These are phyloP conservation scores for Penicillium sp. DNA, from an alignment of 2,329 filamentous ascomycete genomes.

Conservation along the genomic window DNA sequence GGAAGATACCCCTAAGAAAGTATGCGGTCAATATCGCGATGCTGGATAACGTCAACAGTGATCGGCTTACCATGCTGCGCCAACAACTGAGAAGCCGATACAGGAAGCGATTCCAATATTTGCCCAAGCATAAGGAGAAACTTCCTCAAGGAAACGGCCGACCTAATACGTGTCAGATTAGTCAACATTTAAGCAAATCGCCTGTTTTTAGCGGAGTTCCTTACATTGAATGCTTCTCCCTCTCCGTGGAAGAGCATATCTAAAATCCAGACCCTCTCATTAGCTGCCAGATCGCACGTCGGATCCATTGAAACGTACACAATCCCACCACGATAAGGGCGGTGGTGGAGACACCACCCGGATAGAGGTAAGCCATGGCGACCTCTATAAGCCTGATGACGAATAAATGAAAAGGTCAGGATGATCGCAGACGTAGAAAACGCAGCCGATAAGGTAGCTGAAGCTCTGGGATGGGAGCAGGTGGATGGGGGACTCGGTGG, in stretches of 20 bases:
- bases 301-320: constrained; percentile 57
- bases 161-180: constrained; percentile 54
- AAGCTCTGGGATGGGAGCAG: constrained; percentile 14
- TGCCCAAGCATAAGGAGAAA: constrained; percentile 94
- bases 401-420: constrained; percentile 20
- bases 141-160: constrained; percentile 87
- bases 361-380: constrained; percentile 70
- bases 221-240: constrained; percentile 92
- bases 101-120: constrained; percentile 86
- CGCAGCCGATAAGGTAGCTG: constrained; percentile 20
- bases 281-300: constrained; percentile 19
- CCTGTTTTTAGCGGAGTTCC: constrained; percentile 27
- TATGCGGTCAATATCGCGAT: constrained; percentile 1
- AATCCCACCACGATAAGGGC: constrained; percentile 71
- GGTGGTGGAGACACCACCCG: constrained; percentile 60
- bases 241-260: constrained; percentile 98
- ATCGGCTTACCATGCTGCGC: constrained; percentile 81
- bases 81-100: constrained; percentile 93
- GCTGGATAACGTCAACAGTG: not conserved
- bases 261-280: constrained; percentile 41
- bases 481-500: constrained; percentile 24
- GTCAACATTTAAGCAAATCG: not conserved
- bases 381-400: constrained; percentile 25
- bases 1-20: constrained; percentile 85
- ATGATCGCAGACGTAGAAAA: constrained; percentile 15